Conservation (phyloP, 2,329 filamentous ascomycete genomes). For the Arthrobotrys iridis region DNA sequence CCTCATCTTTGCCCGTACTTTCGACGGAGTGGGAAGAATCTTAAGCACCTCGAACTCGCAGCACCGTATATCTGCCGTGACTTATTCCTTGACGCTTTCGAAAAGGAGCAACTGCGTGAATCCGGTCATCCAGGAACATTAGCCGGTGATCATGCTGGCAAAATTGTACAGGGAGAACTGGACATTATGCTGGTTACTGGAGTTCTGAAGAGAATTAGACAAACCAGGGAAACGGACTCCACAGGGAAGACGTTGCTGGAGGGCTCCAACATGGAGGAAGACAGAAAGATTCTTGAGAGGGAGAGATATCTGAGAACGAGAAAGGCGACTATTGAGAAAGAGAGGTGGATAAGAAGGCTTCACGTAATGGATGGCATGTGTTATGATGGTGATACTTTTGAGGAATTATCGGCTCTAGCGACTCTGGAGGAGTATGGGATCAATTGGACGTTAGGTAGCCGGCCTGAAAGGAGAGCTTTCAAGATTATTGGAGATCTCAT, state of each 20-base stretch:
- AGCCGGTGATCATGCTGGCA: constrained; percentile 38
- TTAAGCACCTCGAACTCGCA: constrained; percentile 55
- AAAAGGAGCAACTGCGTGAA: constrained; percentile 55
- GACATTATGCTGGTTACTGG: constrained; percentile 54
- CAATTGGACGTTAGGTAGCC: constrained; percentile 47
- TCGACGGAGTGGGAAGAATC: constrained; percentile 54
- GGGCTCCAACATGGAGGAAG: constrained; percentile 53
- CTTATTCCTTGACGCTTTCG: constrained; percentile 55
- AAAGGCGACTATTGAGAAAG: constrained; percentile 51
- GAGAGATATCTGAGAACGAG: constrained; percentile 54
- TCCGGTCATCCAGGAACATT: constrained; percentile 54
- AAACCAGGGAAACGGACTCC: constrained; percentile 31
- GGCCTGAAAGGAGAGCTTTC: constrained; percentile 5
- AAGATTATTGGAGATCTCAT: constrained; percentile 29
- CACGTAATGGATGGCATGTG: constrained; percentile 55
- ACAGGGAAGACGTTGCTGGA: constrained; percentile 19
- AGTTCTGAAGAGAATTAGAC: constrained; percentile 53
- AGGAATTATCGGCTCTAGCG: constrained; percentile 55
- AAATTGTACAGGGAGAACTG: constrained; percentile 42
- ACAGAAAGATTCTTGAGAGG: constrained; percentile 55
- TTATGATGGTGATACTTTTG: constrained; percentile 55
- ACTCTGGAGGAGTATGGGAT: constrained; percentile 55
- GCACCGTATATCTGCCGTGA: constrained; percentile 57
- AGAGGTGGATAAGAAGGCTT: constrained; percentile 55
- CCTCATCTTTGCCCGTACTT: constrained; percentile 57